Evolutionary conservation across 352 stramenopile species (phyloP), one percentile per base, ranked within the genome.

Genomic region (Pythium guiyangense): DNA sequence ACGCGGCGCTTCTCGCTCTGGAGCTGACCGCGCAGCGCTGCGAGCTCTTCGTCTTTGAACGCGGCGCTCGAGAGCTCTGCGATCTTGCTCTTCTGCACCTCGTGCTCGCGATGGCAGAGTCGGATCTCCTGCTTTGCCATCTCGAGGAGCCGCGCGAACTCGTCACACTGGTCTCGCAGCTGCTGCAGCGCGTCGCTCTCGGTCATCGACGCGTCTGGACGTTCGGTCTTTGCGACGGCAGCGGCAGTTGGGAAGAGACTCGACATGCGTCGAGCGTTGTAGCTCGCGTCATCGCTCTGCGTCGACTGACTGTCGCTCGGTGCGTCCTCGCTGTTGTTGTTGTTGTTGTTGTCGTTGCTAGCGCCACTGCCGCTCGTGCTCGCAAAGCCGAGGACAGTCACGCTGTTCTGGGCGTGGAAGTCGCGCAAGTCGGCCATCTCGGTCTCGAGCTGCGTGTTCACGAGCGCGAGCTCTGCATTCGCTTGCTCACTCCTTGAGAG

Each of bases 51-150:
- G 47, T 88, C 77, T 44, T 64, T 71, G 52, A 88, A 74, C 25
- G 79, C 49, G 0, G 70, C 70, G 43, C 70, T 79, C 1, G 79
- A 84, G 2, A 87, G 59, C 56, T 88, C 79, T 1, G 61, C 65
- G 6, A 87, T 57, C 4, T 66, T 64, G 26, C 58, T 60, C 25
- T 84, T 77, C 43, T 86, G 77, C 12, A 67, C 63, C 40, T 88
- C 74, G 3, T 66, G 62, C 20, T 90, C 77, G 29, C 76, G 67
- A 18, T 90, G 79, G 56, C 77, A 80, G 39, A 90, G 50, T 1
- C 66, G 66, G n/a, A 90, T 90, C 44, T 90, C 79, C 47, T 88
- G 73, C 53, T 90, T 87, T 0, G 77, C 77, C 74, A 90, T 85
- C 37, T 90, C 79, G 6, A 90, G 53, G 11, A 88, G 20, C 0